Evolutionary conservation across 352 stramenopile species (phyloP), one percentile per base, ranked within the genome.

Genomic region (Pilasporangium apinafurcum): DNA sequence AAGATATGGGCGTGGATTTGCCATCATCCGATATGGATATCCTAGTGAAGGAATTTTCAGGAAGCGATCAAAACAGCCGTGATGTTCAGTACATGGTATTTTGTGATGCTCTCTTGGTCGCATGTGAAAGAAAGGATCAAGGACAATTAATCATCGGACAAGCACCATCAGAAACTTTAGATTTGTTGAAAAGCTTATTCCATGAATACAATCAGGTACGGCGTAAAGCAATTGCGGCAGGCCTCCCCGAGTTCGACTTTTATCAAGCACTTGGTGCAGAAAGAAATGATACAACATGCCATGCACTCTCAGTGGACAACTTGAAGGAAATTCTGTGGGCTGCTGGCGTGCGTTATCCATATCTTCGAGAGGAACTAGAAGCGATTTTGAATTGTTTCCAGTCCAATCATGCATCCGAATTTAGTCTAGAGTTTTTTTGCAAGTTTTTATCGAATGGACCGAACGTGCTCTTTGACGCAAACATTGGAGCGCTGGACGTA

Each of bases 291-390:
- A 48, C 58, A 10, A 57, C 64, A 20, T 65, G 42, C 31, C 29
- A 83, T 16, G 62, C 61, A 13, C 17, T 92, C 2, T 73, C 60
- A 7, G 52, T 59, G 7, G 65, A 86, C 9, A 74, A 92, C 9
- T 69, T 92, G 10, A 85, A 79, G 39, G 73, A 92, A 36, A 57
- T 85, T 24, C 31, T 92, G 36, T 92, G 79, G 79, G 50, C 62
- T 17, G 60, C 67, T 8, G 70, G 69, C 10, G 49, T 88, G 0
- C 71, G 66, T 0, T 70, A 87, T 30, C 76, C 79, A 6, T 91
- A 82, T 45, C 51, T 86, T 14, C 70, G 70, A 4, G 79, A 92
- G 44, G 76, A 86, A 27, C 48, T 86, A 8, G 62, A 87, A 40
- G 48, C 48, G 8, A 72, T 87, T 44, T 62, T 80, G 37, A 47